Evolutionary conservation across 805 yeast species (phyloP).

Genomic region (Candida succiphila): DNA sequence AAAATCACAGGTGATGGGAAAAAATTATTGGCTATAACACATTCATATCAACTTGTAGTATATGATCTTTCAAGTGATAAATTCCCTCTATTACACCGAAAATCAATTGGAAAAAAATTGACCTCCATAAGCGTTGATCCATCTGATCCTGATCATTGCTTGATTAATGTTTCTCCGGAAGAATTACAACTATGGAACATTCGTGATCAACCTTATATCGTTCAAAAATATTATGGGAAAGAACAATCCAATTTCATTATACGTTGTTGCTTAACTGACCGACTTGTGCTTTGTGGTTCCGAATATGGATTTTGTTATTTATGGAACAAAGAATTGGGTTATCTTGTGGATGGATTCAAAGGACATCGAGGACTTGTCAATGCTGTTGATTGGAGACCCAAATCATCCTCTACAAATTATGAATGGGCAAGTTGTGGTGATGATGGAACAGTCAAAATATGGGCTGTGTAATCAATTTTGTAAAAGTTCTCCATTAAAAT

Average conservation of each 20-base stretch:
- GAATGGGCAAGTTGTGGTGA: conserved; percentile 73
- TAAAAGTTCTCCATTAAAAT: no score
- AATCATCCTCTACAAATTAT: conserved; percentile 15
- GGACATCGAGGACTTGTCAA: conserved; percentile 66
- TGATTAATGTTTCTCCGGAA: conserved; percentile 62
- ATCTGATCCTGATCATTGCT: conserved; percentile 37
- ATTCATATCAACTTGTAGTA: conserved; percentile 50
- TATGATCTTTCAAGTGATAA: conserved; percentile 31
- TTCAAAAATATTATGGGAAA: conserved; percentile 63
- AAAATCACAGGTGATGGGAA: conserved; percentile 58
- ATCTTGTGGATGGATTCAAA: conserved; percentile 46
- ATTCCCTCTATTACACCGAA: conserved; percentile 19
- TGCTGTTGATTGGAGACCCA: conserved; percentile 63
- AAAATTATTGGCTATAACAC: conserved; percentile 52
- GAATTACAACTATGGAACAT: conserved; percentile 81
- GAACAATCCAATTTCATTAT: conserved; percentile 61
- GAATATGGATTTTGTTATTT: conserved; percentile 72
- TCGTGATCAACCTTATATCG: conserved; percentile 33
- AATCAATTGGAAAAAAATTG: conserved; percentile 45
- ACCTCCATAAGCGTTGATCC: conserved; percentile 55
- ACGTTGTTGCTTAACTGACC: conserved; percentile 68
- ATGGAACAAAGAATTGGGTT: conserved; percentile 70
- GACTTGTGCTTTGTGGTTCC: conserved; percentile 68
- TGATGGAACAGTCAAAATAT: conserved; percentile 59
- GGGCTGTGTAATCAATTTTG: conserved; percentile 24